Base-by-base conservation (phyloP, 352 stramenopile genomes). In the Phytophthora fragariae region DNA sequence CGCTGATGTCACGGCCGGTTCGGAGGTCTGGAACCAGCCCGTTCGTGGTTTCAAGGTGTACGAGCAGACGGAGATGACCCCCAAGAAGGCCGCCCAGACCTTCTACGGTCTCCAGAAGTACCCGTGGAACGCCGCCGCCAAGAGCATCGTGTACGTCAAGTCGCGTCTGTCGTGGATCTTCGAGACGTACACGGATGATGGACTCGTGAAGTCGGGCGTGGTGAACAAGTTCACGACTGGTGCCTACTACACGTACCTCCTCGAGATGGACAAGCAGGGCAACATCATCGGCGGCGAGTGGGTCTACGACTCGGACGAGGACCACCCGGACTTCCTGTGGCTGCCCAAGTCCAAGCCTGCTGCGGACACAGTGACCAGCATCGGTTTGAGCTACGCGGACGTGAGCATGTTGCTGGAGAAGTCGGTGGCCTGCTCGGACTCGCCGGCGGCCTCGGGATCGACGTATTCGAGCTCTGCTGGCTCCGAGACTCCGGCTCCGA, bases 21-120 rank as follows among this genome's bases (percentile, higher is more conserved):
- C 57, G 10, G 69, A 83, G 61, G 80, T 91, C 46, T 90, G 83
- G 81, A 90, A 90, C 73, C 77, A 86, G 57, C 83, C 83, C 1
- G 76, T 90, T 54, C 60, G 66, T 49, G 75, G 68, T 57, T 88
- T 86, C 68, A 65, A 80, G 55, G 66, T 86, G 29, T 57, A 69
- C 41, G 58, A 83, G 24, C 47, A 71, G 60, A 62, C 71, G 3
- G 67, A 71, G 14, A 68, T 87, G 68, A 68, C 67, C 1, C 62
- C 70, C 0, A 46, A 73, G 37, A 19, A 84, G 2, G 79, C 73
- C 0, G 76, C 79, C 0, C 47, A 79, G 72, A 70, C 68, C 41
- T 83, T 72, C 65, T 87, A 77, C 57, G 70, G 67, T 8, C 71
- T 75, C 2, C 52, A 63, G 19, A 57, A 29, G 53, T 90, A 90